Evolutionary conservation across 2,329 filamentous ascomycete species (phyloP), one percentile per base, ranked within the genome.

Genomic region (Aureobasidium melanogenum): DNA sequence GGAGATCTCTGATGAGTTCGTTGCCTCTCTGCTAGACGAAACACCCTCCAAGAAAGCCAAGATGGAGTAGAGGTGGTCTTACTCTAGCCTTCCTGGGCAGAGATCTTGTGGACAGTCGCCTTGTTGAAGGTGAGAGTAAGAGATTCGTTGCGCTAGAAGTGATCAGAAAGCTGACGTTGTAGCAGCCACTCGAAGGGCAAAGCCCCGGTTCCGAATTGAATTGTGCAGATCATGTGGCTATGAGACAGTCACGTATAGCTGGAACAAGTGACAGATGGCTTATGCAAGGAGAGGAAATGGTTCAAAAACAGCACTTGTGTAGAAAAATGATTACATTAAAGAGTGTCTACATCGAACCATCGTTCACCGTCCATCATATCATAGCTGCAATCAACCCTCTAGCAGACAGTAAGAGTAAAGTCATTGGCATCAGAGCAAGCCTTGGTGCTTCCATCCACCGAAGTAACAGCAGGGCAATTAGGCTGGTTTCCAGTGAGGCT

Each of bases 401-500:
- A 61, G 34, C 52, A 58, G 17, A 60, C 22, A n/a, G 39, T 51
- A 15, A 65, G 62, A 26, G 56, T 62, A n/a, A 62, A 57, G 55
- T 63, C 51, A 19, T 38, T 48, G 17, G 34, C 7, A 34, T 61
- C 34, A 6, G 47, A 30, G 60, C 64, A 65, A 58, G 64, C 63
- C 48, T 61, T 48, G 15, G 52, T 60, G 19, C 44, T 38, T 7
- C 48, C 56, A n/a, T 54, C 46, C 38, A 34, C 46, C 1, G 22
- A 51, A 12, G 14, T 38, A 39, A 58, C 60, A 30, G 52, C 54
- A 57, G 41, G 36, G 32, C 59, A 61, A 24, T 41, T 19, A n/a
- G 24, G n/a, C 22, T 61, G 39, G 34, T 30, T 48, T 26, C 48
- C 50, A 15, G 36, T 43, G 12, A 71, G 61, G 32, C 61, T 65